Evolutionary conservation across 2,329 filamentous ascomycete genomes (phyloP).

Genomic region (Verticillium nubilum): DNA sequence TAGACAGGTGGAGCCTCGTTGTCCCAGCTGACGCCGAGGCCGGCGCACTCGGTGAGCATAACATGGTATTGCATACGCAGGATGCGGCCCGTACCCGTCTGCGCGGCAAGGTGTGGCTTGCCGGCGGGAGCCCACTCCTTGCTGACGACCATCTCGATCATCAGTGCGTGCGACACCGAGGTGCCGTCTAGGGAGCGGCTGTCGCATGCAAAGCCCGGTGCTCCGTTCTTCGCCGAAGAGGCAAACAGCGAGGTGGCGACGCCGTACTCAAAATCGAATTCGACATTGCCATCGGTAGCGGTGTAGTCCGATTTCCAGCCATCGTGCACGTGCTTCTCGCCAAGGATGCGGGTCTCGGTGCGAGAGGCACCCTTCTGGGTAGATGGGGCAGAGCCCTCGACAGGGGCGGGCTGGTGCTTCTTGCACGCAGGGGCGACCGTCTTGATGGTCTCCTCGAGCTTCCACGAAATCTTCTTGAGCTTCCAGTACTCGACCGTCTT

Average conservation of each 20-base stretch:
- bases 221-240: slow-evolving; percentile 8
- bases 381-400: slow-evolving; percentile 36
- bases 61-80: slow-evolving; percentile 83
- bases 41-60: slow-evolving; percentile 73
- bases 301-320: slow-evolving; percentile 80
- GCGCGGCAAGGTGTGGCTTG: slow-evolving; percentile 63
- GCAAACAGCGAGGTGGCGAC: background rate
- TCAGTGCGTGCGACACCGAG: slow-evolving; percentile 75
- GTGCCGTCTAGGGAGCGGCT: slow-evolving; percentile 61
- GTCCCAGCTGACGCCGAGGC: slow-evolving; percentile 92
- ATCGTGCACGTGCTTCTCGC: slow-evolving; percentile 72
- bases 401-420: slow-evolving; percentile 52
- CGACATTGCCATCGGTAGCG: slow-evolving; percentile 53
- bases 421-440: slow-evolving; percentile 74
- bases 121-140: slow-evolving; percentile 79
- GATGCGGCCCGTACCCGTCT: slow-evolving; percentile 85
- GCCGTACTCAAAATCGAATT: slow-evolving; percentile 74
- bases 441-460: slow-evolving; percentile 81
- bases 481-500: slow-evolving; percentile 78
- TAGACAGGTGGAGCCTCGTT: slow-evolving; percentile 93
- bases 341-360: slow-evolving; percentile 70
- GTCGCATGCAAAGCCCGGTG: slow-evolving; percentile 67
- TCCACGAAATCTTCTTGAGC: slow-evolving; percentile 87
- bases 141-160: slow-evolving; percentile 89
- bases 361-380: slow-evolving; percentile 63